phyloP scores from a whole-genome alignment of 306 rosid genomes.

The cucumber (Cucumis sativus) region Cucumber_9930_V3 NC_026660.2:27331001-27331500 shows the following conservation, averaged over 20 bases:
- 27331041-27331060: no score
- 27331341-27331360: background rate
- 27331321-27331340: background rate
- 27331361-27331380: background rate
- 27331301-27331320: background rate
- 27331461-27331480: background rate
- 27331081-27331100: no score
- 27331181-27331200: background rate
- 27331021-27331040: no score
- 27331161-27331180: no score
- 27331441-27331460: background rate
- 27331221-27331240: background rate
- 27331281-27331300: background rate
- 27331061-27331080: no score
- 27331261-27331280: background rate
- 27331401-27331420: background rate
- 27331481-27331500: background rate
- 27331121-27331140: no score
- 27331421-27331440: background rate
- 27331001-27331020: no score
- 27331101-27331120: no score
- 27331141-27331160: no score
- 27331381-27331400: background rate
- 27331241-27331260: background rate
- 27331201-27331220: background rate